phyloP scores from a whole-genome alignment of 2,329 filamentous ascomycete species.

The Hawksworthiomyces lignivorus region DNA sequence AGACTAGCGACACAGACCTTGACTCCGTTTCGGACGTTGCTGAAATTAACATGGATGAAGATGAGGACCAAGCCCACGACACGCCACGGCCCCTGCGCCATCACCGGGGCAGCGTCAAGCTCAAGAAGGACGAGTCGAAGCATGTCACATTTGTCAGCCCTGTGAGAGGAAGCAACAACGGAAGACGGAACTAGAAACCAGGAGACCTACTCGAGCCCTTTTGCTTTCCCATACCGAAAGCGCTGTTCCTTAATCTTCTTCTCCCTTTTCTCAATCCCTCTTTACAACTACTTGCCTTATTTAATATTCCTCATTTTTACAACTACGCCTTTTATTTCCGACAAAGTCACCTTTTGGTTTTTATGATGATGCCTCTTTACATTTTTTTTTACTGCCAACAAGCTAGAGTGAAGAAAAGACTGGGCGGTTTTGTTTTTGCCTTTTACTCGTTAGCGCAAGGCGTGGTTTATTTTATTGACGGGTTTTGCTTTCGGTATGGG shows the following conservation, averaged over 20 bases:
- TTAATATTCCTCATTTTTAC: slow-evolving; percentile 5
- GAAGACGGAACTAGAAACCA: slow-evolving; percentile 25
- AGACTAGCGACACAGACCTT: slow-evolving; percentile 50
- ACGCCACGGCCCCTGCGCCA: slow-evolving; percentile 34
- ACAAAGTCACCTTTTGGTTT: neutral
- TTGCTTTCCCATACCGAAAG: slow-evolving; percentile 3
- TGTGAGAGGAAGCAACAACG: slow-evolving; percentile 33
- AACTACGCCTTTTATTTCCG: neutral
- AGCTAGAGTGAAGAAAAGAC: slow-evolving; percentile 5
- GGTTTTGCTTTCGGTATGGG: slow-evolving; percentile 1
- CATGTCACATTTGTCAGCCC: slow-evolving; percentile 49
- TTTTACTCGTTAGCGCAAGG: slow-evolving; percentile 8
- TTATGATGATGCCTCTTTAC: neutral
- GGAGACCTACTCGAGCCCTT: slow-evolving; percentile 1
- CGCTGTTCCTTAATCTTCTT: too few relatives aligned
- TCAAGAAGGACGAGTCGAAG: slow-evolving; percentile 47
- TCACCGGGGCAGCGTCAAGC: slow-evolving; percentile 34
- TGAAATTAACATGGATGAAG: slow-evolving; percentile 55
- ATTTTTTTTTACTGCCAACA: neutral
- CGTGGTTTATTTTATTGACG: slow-evolving; percentile 1
- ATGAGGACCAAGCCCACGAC: slow-evolving; percentile 27
- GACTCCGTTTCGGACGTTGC: slow-evolving; percentile 53
- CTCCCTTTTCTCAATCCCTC: too few relatives aligned
- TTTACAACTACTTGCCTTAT: too few relatives aligned
- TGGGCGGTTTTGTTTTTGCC: neutral